These are phyloP conservation scores for Talaromyces ruber DNA, from an alignment of 495 filamentous ascomycete genomes.

Conservation along the genomic window DNA sequence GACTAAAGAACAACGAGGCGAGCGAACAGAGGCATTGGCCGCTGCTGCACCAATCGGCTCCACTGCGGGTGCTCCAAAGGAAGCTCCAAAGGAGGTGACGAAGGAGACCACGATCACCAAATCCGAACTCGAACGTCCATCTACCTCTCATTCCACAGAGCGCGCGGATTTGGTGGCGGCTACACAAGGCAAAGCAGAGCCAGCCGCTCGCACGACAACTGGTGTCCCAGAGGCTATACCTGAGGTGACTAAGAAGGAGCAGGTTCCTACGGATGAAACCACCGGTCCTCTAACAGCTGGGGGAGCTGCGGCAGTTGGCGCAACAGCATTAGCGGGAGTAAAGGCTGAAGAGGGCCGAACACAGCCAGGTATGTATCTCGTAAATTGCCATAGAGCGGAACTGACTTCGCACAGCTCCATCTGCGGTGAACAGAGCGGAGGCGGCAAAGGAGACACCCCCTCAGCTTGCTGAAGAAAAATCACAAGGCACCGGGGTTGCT, in stretches of 20 bases:
- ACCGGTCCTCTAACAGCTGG: conserved; percentile 12
- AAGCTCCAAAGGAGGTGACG: conserved; percentile 13
- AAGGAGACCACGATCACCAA: conserved; percentile 14
- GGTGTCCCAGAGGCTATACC: conserved; percentile 12
- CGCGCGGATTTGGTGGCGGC: conserved; percentile 9
- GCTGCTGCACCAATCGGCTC: not conserved
- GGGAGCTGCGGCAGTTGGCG: conserved; percentile 13
- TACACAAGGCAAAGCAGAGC: conserved; percentile 20
- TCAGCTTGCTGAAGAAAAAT: not conserved
- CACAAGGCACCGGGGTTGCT: not conserved
- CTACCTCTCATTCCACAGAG: conserved; percentile 3
- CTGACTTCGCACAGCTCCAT: conserved; percentile 11
- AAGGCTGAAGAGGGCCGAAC: conserved; percentile 14
- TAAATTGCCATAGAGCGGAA: conserved; percentile 5
- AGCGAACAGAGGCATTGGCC: not conserved
- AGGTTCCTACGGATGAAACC: not conserved
- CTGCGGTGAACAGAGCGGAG: conserved; percentile 23
- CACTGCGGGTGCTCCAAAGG: not conserved
- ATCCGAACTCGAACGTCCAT: conserved; percentile 18
- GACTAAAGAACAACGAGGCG: not conserved
- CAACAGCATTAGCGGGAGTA: conserved; percentile 8
- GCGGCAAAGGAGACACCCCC: conserved; percentile 14
- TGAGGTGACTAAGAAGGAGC: conserved; percentile 1
- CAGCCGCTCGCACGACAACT: conserved; percentile 15
- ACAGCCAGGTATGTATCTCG: conserved; percentile 3